These are phyloP conservation scores for Jasminum sambac DNA, from an alignment of 257 asterid genomes.

Conservation along the genomic window DNA sequence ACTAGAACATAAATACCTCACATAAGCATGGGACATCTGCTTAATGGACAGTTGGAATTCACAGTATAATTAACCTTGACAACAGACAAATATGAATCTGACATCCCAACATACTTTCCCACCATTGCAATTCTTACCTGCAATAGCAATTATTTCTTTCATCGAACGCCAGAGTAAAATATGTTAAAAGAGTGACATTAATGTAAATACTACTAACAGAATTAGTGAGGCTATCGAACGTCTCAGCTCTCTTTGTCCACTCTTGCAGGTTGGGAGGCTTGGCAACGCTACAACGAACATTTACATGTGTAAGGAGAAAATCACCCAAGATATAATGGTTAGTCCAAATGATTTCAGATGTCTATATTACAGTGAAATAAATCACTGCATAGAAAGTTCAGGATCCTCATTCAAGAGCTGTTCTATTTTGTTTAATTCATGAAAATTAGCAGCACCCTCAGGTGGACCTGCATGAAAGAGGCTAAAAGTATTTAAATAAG, in stretches of 20 bases:
- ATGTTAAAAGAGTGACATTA: not conserved
- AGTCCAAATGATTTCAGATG: constrained; percentile 13
- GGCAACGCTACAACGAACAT: constrained; percentile 60
- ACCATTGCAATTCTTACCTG: constrained; percentile 97
- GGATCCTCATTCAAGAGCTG: constrained; percentile 5
- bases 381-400: not conserved
- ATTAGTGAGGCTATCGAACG: constrained; percentile 73
- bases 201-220: constrained; percentile 53
- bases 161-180: constrained; percentile 18
- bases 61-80: constrained; percentile 61
- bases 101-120: constrained; percentile 93
- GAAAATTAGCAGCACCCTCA: constrained; percentile 1
- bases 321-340: not conserved
- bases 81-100: constrained; percentile 95
- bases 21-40: not conserved
- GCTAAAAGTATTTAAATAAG: constrained; percentile 11
- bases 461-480: constrained; percentile 6
- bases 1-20: constrained; percentile 16
- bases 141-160: constrained; percentile 29
- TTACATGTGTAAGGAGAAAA: constrained; percentile 29
- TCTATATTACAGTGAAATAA: not conserved
- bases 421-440: not conserved
- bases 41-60: constrained; percentile 16
- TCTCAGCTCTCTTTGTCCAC: constrained; percentile 91
- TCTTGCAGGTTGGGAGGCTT: constrained; percentile 67